Conservation (phyloP, 805 yeast species). For the Yamadazyma tumulicola region DNA sequence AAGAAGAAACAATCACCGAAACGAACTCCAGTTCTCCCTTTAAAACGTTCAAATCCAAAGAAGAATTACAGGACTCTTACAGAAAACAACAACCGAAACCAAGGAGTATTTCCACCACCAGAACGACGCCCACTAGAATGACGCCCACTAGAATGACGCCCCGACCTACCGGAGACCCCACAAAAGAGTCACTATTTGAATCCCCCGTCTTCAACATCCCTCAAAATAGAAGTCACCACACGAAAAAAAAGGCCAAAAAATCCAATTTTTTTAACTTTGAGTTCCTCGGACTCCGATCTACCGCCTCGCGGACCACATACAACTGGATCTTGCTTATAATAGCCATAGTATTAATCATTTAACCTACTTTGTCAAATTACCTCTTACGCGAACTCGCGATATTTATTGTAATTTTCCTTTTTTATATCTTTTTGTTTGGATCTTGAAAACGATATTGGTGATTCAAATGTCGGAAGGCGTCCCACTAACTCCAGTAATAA, state of each 20-base stretch:
- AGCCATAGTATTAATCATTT: too few relatives aligned
- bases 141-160: too few relatives aligned
- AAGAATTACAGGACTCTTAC: slow-evolving; percentile 12
- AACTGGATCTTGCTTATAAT: too few relatives aligned
- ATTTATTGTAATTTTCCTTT: too few relatives aligned
- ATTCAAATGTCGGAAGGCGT: slow-evolving; percentile 1
- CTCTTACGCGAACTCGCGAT: too few relatives aligned
- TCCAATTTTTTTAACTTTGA: slow-evolving; percentile 4
- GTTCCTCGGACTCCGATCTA: neutral
- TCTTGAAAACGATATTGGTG: too few relatives aligned
- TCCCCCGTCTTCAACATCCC: slow-evolving; percentile 1
- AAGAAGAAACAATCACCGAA: slow-evolving; percentile 4
- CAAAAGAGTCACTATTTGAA: too few relatives aligned
- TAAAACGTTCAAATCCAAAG: slow-evolving; percentile 11
- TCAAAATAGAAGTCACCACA: neutral
- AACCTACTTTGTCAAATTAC: too few relatives aligned
- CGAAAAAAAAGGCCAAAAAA: slow-evolving; percentile 1
- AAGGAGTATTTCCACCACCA: neutral
- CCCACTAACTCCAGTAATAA: slow-evolving; percentile 1
- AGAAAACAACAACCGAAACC: slow-evolving; percentile 10
- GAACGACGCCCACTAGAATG: too few relatives aligned
- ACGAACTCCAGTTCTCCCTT: too few relatives aligned
- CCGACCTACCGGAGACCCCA: too few relatives aligned
- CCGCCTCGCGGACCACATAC: neutral
- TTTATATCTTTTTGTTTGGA: too few relatives aligned